Evolutionary conservation across 257 asterid genomes (phyloP).

Genomic region (Forsythia suspensa): DNA sequence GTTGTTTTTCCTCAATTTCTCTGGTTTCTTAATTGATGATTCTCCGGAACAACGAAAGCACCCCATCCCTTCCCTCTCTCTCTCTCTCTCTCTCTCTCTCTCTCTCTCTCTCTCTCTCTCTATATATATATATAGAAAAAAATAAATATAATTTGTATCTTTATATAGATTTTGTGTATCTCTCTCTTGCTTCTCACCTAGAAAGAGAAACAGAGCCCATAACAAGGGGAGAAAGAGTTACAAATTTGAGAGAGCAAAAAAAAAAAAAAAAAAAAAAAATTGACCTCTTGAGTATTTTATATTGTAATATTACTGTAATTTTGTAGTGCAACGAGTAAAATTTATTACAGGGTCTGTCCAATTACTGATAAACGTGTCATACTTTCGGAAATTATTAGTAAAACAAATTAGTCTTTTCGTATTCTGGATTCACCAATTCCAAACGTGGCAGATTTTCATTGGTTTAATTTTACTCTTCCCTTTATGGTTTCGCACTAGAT

Average conservation of each 20-base stretch:
- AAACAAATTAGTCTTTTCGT: background rate
- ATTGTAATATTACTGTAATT: background rate
- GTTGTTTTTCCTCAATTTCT: conserved; percentile 24
- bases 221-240: conserved; percentile 5
- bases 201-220: conserved; percentile 20
- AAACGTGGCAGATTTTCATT: background rate
- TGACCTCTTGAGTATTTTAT: background rate
- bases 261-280: too few species aligned
- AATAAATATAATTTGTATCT: background rate
- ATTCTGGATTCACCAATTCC: background rate
- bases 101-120: background rate
- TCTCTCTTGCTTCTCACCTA: conserved; percentile 20
- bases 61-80: conserved; percentile 45
- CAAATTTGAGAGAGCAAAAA: background rate
- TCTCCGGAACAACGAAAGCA: conserved; percentile 76
- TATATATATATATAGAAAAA: background rate
- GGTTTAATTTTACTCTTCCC: background rate
- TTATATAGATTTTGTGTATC: background rate
- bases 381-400: background rate
- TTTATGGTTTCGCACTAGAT: background rate
- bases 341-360: background rate
- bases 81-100: background rate
- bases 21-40: conserved; percentile 48
- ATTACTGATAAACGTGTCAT: background rate
- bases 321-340: background rate